Base-by-base conservation (phyloP, 2,329 filamentous ascomycete genomes). In the Tolypocladium pustulatum region DNA sequence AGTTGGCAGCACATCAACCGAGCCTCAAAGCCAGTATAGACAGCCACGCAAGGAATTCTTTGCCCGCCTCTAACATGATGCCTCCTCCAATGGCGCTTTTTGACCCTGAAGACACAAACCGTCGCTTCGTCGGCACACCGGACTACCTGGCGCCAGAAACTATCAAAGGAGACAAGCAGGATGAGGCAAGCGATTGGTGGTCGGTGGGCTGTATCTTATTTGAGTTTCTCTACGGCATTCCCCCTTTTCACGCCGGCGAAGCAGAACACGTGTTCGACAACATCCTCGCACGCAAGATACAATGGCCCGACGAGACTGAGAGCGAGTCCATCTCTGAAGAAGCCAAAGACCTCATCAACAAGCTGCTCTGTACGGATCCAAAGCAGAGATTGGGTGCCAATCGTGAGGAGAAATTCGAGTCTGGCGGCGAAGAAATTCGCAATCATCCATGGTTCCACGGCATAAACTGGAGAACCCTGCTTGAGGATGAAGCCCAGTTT, bases 171-270 rank as follows among this genome's bases (percentile, higher is more conserved):
- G 86, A 91, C 64, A 91, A 93, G 1, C 94, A 99, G 72, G 94
- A 99, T 68, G 93, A 97, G 72, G 94, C 93, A 65, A 97, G 94
- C 69, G 94, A 99, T 84, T 99, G 94, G 94, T 99, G 94, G 94
- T 97, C 94, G 27, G 81, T 99, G n/a, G 94, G 94, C 0, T 99
- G 95, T 71, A 97, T 99, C 65, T 78, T 97, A 73, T 99, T 97
- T 67, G 94, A 99, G 68, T 97, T 96, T 64, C 77, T 99, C 2
- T 97, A 90, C 68, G 94, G 94, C 1, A 88, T 90, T 59, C 94
- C 94, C 0, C 94, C 94, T 0, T 99, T 99, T 72, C 91, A 97
- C 71, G 94, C 91, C 1, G 79, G 81, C 25, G 91, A 92, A 54
- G 91, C 94, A 0, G 94, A 99, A 66, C 82, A 94, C 65, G 94